Conservation (phyloP, 2,329 filamentous ascomycete species). For the Chrysoporthe cubensis region DNA sequence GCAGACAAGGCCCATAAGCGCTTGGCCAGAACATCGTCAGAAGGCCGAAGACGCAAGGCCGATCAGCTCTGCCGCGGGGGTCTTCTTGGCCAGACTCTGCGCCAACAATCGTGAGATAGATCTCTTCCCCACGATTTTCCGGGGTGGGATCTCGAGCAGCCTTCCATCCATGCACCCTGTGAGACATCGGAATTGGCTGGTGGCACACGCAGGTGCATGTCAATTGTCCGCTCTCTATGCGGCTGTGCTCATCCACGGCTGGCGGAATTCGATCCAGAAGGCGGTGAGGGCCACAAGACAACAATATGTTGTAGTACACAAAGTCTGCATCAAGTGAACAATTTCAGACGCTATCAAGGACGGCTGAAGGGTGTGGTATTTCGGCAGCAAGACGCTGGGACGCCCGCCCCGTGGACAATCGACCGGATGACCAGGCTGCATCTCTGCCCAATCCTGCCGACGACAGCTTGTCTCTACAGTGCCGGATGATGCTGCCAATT, state of each 20-base stretch:
- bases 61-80: constrained; percentile 6
- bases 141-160: constrained; percentile 5
- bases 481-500: background rate
- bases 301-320: background rate
- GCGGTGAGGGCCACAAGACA: constrained; percentile 2
- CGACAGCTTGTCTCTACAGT: background rate
- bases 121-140: constrained; percentile 13
- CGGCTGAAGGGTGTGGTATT: background rate
- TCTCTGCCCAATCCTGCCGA: constrained; percentile 16
- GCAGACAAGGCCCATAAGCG: constrained; percentile 15
- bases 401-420: background rate
- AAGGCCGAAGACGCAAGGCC: constrained; percentile 7
- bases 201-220: constrained; percentile 18
- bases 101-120: constrained; percentile 3
- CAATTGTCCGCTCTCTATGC: constrained; percentile 15
- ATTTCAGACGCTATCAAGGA: background rate
- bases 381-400: background rate
- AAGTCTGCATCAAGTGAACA: background rate
- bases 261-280: background rate
- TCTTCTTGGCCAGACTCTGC: constrained; percentile 15
- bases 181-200: constrained; percentile 11
- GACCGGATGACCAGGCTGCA: constrained; percentile 15
- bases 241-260: constrained; percentile 7
- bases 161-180: constrained; percentile 15
- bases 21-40: constrained; percentile 5